phyloP scores from a whole-genome alignment of 2,329 filamentous ascomycete genomes.

The Alternaria sp. region DNA sequence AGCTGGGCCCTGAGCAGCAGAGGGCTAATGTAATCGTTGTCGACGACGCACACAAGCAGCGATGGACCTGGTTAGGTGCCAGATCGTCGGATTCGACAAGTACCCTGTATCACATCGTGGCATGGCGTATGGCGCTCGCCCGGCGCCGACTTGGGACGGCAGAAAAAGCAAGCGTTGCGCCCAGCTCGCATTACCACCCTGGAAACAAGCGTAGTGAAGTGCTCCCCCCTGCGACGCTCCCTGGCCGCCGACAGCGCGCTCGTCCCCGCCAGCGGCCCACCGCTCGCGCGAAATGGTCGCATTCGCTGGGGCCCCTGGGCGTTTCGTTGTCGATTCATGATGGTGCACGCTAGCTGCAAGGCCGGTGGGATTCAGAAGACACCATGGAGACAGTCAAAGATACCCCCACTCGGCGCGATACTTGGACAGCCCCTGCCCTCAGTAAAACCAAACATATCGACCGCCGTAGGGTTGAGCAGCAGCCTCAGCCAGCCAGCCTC shows the following conservation, averaged over 20 bases:
- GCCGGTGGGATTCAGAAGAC: conserved; percentile 34
- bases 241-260: conserved; percentile 15
- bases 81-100: conserved; percentile 50
- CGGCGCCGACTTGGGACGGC: conserved; percentile 35
- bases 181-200: conserved; percentile 35
- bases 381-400: conserved; percentile 33
- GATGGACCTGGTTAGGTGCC: conserved; percentile 42
- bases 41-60: conserved; percentile 32
- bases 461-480: conserved; percentile 9
- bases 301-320: conserved; percentile 38
- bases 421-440: conserved; percentile 22
- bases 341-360: conserved; percentile 27
- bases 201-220: conserved; percentile 25
- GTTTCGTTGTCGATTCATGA: conserved; percentile 37
- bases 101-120: conserved; percentile 51
- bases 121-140: conserved; percentile 42
- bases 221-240: conserved; percentile 28
- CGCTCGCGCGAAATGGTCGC: conserved; percentile 22
- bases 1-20: conserved; percentile 41
- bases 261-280: conserved; percentile 29
- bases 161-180: conserved; percentile 36
- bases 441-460: conserved; percentile 35
- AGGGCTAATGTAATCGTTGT: conserved; percentile 45
- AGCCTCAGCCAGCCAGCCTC: conserved; percentile 26
- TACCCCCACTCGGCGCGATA: conserved; percentile 33